Percentiles rank a stretch among this genome's conserved stretches.
These are phyloP conservation scores for Gaultheria prostrata DNA, from an alignment of 148 eudicot genomes.

Conservation along the genomic window DNA sequence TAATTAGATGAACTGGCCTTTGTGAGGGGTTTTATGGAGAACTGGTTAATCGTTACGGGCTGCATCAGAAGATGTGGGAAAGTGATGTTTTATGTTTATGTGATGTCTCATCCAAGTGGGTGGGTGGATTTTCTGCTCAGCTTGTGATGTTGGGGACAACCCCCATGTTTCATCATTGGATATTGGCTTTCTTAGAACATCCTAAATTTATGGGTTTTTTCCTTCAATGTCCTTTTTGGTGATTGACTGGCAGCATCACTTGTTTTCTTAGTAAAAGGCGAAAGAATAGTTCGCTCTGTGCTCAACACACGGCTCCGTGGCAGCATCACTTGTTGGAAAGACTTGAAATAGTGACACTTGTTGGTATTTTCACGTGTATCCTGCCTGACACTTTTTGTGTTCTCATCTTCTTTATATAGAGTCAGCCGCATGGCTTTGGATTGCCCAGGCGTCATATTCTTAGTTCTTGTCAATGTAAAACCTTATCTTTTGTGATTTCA, in stretches of 20 bases:
- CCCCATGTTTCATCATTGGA: not conserved
- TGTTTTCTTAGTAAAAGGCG: conserved; percentile 35
- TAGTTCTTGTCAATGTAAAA: not conserved
- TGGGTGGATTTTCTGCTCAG: not conserved
- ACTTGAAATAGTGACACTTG: not conserved
- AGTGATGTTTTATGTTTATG: not conserved
- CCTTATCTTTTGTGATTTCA: not conserved
- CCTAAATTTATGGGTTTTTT: not conserved
- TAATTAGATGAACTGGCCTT: not conserved
- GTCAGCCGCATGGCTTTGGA: not conserved
- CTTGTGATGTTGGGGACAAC: not conserved
- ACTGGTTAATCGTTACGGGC: not conserved
- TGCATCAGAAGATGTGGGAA: not conserved
- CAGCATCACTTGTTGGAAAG: not conserved
- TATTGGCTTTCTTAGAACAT: not conserved
- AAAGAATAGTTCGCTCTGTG: conserved; percentile 40
- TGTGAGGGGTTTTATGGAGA: not conserved
- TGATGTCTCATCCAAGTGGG: not conserved
- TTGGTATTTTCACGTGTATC: not conserved
- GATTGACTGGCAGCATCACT: conserved; percentile 2
- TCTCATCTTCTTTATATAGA: not conserved
- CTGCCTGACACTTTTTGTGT: not conserved
- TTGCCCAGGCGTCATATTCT: not conserved
- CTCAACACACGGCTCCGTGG: conserved; percentile 26
- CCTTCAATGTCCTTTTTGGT: not conserved